These are phyloP conservation scores for Casaregolazyma lundiana DNA, from an alignment of 1,139 yeast species.

Conservation along the genomic window DNA sequence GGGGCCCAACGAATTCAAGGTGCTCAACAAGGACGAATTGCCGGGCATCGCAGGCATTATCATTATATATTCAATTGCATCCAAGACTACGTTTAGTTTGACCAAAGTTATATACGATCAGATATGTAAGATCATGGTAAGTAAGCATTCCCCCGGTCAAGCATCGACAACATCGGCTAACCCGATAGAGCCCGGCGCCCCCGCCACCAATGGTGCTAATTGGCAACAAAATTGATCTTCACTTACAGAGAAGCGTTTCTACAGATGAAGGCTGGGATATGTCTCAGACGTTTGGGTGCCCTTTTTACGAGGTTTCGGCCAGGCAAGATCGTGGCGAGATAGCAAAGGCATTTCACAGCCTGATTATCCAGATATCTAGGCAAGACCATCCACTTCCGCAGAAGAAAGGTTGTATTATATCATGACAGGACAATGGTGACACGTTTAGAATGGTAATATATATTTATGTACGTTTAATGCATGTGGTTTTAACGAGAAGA, in stretches of 20 bases:
- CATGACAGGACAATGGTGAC: neutral
- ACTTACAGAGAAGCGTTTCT: slow-evolving; percentile 48
- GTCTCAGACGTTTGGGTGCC: slow-evolving; percentile 57
- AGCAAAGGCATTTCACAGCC: slow-evolving; percentile 54
- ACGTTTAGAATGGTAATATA: neutral
- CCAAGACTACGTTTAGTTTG: slow-evolving; percentile 73
- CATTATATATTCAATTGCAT: slow-evolving; percentile 76
- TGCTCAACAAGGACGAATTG: slow-evolving; percentile 73
- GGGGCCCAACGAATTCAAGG: slow-evolving; percentile 79
- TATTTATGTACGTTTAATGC: neutral
- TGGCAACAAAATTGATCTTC: slow-evolving; percentile 72
- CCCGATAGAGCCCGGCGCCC: slow-evolving; percentile 37
- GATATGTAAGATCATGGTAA: slow-evolving; percentile 56
- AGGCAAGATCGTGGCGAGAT: slow-evolving; percentile 61
- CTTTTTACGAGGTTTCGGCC: slow-evolving; percentile 77
- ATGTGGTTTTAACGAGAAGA: too few species aligned
- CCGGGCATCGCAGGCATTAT: slow-evolving; percentile 83
- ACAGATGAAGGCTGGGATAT: slow-evolving; percentile 58
- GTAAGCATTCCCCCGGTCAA: slow-evolving; percentile 1
- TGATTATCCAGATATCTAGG: slow-evolving; percentile 66
- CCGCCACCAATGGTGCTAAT: slow-evolving; percentile 60
- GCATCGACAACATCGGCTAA: neutral
- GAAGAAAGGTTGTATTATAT: slow-evolving; percentile 10
- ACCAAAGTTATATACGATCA: slow-evolving; percentile 76
- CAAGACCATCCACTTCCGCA: slow-evolving; percentile 17